These are phyloP conservation scores for Pichia californica DNA, from an alignment of 805 yeast genomes.

Conservation along the genomic window DNA sequence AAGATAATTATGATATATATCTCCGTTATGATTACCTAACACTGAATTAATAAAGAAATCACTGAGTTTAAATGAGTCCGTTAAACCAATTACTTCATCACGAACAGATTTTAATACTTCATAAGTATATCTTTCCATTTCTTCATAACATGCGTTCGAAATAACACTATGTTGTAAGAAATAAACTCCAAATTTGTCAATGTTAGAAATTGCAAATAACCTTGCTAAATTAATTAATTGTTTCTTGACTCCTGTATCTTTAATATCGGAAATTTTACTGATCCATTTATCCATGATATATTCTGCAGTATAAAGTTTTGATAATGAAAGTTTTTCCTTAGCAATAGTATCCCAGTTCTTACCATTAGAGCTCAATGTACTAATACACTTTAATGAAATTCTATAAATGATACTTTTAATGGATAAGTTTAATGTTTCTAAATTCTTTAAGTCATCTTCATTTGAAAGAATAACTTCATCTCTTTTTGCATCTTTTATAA, in stretches of 20 bases:
- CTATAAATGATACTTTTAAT: constrained; percentile 37
- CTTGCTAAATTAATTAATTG: constrained; percentile 49
- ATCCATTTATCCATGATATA: constrained; percentile 39
- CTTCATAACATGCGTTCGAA: constrained; percentile 40
- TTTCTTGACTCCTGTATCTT: constrained; percentile 31
- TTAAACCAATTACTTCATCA: constrained; percentile 65
- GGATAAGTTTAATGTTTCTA: constrained; percentile 31
- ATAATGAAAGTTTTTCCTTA: constrained; percentile 38
- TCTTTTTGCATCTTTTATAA: constrained; percentile 21
- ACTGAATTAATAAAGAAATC: constrained; percentile 80
- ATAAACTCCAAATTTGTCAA: constrained; percentile 65
- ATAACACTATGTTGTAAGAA: constrained; percentile 62
- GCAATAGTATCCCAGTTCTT: constrained; percentile 42
- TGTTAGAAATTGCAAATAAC: constrained; percentile 56
- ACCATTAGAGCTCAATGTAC: constrained; percentile 28
- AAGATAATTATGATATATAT: constrained; percentile 76
- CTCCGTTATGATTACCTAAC: constrained; percentile 75
- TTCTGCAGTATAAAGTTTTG: constrained; percentile 46
- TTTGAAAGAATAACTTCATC: constrained; percentile 29
- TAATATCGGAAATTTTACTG: constrained; percentile 1
- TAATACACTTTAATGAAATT: constrained; percentile 29
- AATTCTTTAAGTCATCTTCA: constrained; percentile 24
- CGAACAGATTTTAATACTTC: constrained; percentile 46
- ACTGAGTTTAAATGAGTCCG: constrained; percentile 78
- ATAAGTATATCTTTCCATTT: constrained; percentile 35